These are phyloP conservation scores for Tolypocladium ophioglossoides DNA, from an alignment of 2,329 filamentous ascomycete genomes.

Conservation along the genomic window DNA sequence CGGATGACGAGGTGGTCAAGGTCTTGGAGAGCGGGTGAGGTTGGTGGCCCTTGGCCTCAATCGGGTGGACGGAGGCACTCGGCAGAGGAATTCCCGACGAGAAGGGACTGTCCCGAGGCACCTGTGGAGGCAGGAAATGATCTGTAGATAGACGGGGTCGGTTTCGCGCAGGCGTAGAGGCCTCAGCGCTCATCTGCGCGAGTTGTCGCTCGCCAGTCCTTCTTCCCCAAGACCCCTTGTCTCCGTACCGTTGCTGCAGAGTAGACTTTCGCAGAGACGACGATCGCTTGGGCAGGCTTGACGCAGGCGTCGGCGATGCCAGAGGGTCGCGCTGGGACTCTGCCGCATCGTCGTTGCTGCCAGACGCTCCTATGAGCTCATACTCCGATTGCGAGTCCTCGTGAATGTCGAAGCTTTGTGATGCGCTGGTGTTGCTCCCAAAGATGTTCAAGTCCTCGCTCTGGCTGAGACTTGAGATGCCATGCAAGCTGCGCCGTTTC, in stretches of 20 bases:
- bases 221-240: slow-evolving; percentile 53
- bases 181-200: slow-evolving; percentile 40
- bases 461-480: slow-evolving; percentile 49
- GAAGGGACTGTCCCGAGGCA: slow-evolving; percentile 54
- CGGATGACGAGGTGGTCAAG: slow-evolving; percentile 77
- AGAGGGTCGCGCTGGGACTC: slow-evolving; percentile 27
- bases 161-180: slow-evolving; percentile 47
- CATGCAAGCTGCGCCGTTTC: slow-evolving; percentile 82
- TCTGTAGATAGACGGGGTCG: slow-evolving; percentile 71
- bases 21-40: slow-evolving; percentile 81
- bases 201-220: slow-evolving; percentile 47
- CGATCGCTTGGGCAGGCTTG: slow-evolving; percentile 53
- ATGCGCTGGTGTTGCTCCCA: slow-evolving; percentile 40
- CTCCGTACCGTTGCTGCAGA: slow-evolving; percentile 69
- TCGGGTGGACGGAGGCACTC: slow-evolving; percentile 41
- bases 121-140: slow-evolving; percentile 57
- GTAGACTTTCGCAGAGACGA: slow-evolving; percentile 80
- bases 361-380: slow-evolving; percentile 32
- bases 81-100: slow-evolving; percentile 39
- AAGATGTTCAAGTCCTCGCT: slow-evolving; percentile 63
- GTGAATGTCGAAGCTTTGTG: slow-evolving; percentile 39
- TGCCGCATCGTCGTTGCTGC: slow-evolving; percentile 4
- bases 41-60: slow-evolving; percentile 37
- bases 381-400: slow-evolving; percentile 41
- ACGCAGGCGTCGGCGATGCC: slow-evolving; percentile 35